Percentiles rank a stretch among this genome's conserved stretches.
These are phyloP conservation scores for Penicillium sp. DNA, from an alignment of 2,329 filamentous ascomycete species.

Conservation along the genomic window DNA sequence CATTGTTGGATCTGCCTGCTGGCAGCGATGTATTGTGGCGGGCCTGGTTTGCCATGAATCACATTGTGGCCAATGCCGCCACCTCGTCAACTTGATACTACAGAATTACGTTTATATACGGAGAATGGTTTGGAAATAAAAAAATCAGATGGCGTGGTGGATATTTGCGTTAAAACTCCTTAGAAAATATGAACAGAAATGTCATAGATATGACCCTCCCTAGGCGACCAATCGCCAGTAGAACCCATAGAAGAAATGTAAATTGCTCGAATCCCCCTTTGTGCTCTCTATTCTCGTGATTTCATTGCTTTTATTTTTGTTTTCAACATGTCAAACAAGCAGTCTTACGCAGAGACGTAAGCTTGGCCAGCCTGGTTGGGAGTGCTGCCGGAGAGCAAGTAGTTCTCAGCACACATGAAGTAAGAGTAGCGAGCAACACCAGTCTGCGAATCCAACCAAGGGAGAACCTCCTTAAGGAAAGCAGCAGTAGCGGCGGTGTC, in stretches of 20 bases:
- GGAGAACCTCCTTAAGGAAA: slow-evolving; percentile 40
- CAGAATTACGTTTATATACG: neutral
- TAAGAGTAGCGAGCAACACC: slow-evolving; percentile 45
- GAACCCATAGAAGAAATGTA: neutral
- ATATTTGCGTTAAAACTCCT: slow-evolving; percentile 4
- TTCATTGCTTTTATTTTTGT: neutral
- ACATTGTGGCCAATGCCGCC: neutral
- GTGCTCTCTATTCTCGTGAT: neutral
- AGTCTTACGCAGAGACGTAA: slow-evolving; percentile 20
- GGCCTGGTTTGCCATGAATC: neutral
- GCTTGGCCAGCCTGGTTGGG: slow-evolving; percentile 32
- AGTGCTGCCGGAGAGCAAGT: slow-evolving; percentile 28
- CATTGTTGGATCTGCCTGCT: neutral
- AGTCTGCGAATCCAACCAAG: slow-evolving; percentile 40
- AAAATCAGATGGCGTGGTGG: neutral
- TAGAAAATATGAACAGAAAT: neutral
- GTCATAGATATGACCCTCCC: neutral
- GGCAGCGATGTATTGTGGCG: neutral
- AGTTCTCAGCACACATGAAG: slow-evolving; percentile 38
- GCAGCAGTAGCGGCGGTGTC: slow-evolving; percentile 23
- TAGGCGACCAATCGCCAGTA: neutral
- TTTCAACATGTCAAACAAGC: neutral
- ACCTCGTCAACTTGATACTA: neutral
- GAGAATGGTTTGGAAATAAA: neutral
- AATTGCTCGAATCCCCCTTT: neutral